Evolutionary conservation across 768 basidiomycete genomes (phyloP), one percentile per base, ranked within the genome.

Genomic region (Hypsizygus marmoreus): DNA sequence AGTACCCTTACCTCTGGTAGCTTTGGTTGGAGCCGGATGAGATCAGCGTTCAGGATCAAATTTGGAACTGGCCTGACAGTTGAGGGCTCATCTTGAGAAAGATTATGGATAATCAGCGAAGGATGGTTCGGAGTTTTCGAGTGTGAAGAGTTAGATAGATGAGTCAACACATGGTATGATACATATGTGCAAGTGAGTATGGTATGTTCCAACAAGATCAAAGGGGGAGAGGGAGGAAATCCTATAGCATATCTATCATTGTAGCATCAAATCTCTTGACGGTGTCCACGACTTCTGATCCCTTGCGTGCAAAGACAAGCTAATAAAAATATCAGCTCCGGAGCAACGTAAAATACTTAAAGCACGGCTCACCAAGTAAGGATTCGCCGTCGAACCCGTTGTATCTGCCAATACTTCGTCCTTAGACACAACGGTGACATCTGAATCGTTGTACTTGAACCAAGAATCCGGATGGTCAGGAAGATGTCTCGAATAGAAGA

Each of bases 371-470:
- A 90, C 91, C 67, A 93, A 71, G 69, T 93, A 93, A 20, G 91
- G 91, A 58, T 93, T 93, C n/a, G 88, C 91, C 26, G 82, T 91
- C 13, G 81, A 86, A 16, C 88, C 90, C n/a, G 90, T 91, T 26
- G 92, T 89, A 69, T 97, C 91, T 22, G 83, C 84, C 41, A 97
- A 72, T 2, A 97, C 88, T 58, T 97, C 94, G 6, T 82, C 81
- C 58, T 89, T 88, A 7, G 76, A 66, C 0, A 92, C 89, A 20
- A 81, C 75, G 3, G 81, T 76, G 7, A 98, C 91, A 47, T 81
- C 83, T 28, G 91, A 91, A 62, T 97, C 95, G 62, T 97, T 97
- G 70, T 95, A 93, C 69, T 95, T 95, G 78, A 94, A 92, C 91
- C 94, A 97, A 33, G 78, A 75, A 46, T 97, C 87, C 9, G 85